phyloP scores from a whole-genome alignment of 495 filamentous ascomycete species.

The Beverwykella pulmonaria region DNA sequence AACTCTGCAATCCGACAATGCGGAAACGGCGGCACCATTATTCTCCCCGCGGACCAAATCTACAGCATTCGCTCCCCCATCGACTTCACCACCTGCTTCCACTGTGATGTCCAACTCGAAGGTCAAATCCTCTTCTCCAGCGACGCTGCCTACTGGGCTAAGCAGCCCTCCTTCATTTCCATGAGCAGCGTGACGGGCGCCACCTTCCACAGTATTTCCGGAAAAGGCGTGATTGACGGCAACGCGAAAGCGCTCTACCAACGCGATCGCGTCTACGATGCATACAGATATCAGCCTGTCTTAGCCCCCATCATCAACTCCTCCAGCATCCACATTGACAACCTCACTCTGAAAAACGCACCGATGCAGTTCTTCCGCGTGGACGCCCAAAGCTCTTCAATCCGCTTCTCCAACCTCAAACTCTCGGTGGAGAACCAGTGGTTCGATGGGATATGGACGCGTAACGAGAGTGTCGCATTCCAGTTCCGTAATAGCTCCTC shows the following conservation, averaged over 20 bases:
- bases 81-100: background rate
- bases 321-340: background rate
- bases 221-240: conserved; percentile 10
- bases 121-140: background rate
- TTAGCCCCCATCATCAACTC: background rate
- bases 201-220: background rate
- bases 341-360: background rate
- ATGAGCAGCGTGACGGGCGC: background rate
- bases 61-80: conserved; percentile 16
- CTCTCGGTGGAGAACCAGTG: conserved; percentile 5
- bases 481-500: conserved; percentile 3
- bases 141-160: background rate
- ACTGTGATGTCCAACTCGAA: conserved; percentile 15
- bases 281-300: too few species aligned
- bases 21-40: conserved; percentile 7
- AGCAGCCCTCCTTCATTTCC: background rate
- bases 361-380: background rate
- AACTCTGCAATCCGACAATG: conserved; percentile 2
- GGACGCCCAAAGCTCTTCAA: background rate
- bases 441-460: background rate
- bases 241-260: background rate
- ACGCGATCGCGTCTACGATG: background rate
- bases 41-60: background rate
- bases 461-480: background rate
- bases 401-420: conserved; percentile 8